Percentiles rank a stretch among this genome's conserved stretches.
Conservation (phyloP, 2,329 filamentous ascomycete species). For the Penicillium paneum region DNA sequence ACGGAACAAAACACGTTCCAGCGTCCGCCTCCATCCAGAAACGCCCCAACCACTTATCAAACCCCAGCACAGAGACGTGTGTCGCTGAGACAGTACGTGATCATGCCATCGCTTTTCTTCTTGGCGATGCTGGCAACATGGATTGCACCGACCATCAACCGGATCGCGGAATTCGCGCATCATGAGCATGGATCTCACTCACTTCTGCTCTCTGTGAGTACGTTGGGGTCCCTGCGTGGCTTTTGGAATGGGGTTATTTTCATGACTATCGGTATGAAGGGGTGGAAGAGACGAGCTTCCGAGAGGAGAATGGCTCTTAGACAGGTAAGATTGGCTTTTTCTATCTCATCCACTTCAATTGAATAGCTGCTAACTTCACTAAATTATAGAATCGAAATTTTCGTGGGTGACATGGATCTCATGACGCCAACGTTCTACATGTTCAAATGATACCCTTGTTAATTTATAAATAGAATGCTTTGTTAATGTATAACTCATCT, state of each 20-base stretch:
- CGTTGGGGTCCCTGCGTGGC: slow-evolving; percentile 36
- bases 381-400: neutral
- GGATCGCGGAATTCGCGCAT: slow-evolving; percentile 32
- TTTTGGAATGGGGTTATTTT: slow-evolving; percentile 43
- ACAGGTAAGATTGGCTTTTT: neutral
- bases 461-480: neutral
- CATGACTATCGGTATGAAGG: slow-evolving; percentile 38
- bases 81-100: slow-evolving; percentile 39
- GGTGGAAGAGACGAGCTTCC: slow-evolving; percentile 15
- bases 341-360: neutral
- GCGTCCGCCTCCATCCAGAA: neutral
- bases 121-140: slow-evolving; percentile 36
- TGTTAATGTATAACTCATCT: neutral
- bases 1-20: slow-evolving; percentile 3
- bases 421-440: neutral
- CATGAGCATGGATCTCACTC: slow-evolving; percentile 29
- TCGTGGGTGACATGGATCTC: neutral
- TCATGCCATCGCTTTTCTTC: slow-evolving; percentile 42
- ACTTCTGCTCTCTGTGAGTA: slow-evolving; percentile 33
- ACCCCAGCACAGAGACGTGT: slow-evolving; percentile 26
- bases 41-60: neutral
- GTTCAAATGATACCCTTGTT: neutral
- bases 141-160: slow-evolving; percentile 39
- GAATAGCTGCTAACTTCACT: neutral
- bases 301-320: neutral